Percentiles rank a stretch among this genome's conserved stretches.
Evolutionary conservation across 2,329 filamentous ascomycete species (phyloP).

Genomic region (Pyricularia pennisetigena): DNA sequence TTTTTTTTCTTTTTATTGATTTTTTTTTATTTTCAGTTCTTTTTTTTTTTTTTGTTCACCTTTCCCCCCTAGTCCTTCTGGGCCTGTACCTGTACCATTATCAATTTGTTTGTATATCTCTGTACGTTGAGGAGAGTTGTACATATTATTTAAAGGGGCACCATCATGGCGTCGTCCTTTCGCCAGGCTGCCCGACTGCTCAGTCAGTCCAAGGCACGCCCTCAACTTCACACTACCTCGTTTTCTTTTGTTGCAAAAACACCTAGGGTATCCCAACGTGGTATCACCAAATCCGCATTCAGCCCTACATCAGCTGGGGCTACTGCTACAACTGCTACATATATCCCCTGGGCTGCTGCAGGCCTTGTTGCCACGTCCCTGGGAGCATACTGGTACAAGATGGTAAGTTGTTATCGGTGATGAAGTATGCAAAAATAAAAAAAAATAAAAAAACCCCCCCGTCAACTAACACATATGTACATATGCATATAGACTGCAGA

Average conservation of each 20-base stretch:
- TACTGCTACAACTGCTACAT: neutral
- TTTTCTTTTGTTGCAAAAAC: neutral
- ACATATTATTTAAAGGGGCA: neutral
- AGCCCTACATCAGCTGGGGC: neutral
- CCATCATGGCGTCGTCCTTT: neutral
- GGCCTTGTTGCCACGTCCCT: neutral
- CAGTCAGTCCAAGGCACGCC: neutral
- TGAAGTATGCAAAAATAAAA: neutral
- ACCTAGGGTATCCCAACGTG: neutral
- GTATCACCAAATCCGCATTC: neutral
- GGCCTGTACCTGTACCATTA: neutral
- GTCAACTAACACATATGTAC: neutral
- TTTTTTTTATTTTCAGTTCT: no score
- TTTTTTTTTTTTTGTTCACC: neutral
- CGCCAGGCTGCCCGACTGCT: neutral
- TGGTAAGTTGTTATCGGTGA: neutral
- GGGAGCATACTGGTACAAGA: conserved; percentile 1
- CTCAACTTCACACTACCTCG: neutral
- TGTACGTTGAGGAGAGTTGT: neutral
- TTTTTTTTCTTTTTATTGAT: neutral
- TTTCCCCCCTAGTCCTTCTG: neutral
- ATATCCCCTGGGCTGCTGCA: neutral
- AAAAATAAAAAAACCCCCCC: neutral
- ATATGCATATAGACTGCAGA: conserved; percentile 25
- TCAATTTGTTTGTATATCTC: neutral